Evolutionary conservation across 768 basidiomycete genomes (phyloP).

Genomic region (Daedaleopsis nitida): DNA sequence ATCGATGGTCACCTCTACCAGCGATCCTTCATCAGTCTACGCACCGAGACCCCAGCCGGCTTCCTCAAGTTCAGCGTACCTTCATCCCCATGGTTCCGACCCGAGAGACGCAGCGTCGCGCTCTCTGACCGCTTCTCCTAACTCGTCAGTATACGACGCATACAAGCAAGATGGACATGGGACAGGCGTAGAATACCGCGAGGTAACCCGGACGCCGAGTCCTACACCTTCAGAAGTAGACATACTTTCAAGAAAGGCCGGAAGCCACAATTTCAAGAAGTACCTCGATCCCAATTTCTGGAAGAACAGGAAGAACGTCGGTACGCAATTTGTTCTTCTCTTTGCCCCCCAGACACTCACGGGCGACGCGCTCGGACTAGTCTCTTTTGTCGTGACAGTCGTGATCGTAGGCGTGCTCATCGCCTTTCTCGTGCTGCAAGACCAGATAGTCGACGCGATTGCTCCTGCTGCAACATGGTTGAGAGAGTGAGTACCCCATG

Average conservation of each 20-base stretch:
- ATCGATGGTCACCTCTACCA: no score
- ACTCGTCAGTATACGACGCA: no score
- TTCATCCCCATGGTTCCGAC: neutral
- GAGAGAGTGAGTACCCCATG: slow-evolving; percentile 47
- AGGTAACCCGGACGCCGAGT: slow-evolving; percentile 32
- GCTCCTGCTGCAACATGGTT: slow-evolving; percentile 67
- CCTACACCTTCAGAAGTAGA: slow-evolving; percentile 35
- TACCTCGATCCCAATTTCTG: slow-evolving; percentile 34
- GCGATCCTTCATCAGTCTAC: neutral
- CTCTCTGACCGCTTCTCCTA: neutral
- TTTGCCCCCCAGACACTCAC: neutral
- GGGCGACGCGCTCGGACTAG: neutral
- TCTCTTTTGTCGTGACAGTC: neutral
- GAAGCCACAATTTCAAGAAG: slow-evolving; percentile 30
- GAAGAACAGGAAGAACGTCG: neutral
- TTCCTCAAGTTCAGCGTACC: neutral
- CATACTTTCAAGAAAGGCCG: slow-evolving; percentile 26
- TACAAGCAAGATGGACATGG: neutral
- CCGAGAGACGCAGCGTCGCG: neutral
- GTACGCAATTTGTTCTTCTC: neutral
- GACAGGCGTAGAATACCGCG: slow-evolving; percentile 12
- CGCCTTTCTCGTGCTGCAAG: slow-evolving; percentile 43
- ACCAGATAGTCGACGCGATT: slow-evolving; percentile 64
- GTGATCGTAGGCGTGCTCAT: slow-evolving; percentile 31
- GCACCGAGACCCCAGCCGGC: neutral